phyloP scores from a whole-genome alignment of 2,329 filamentous ascomycete genomes.

The Ascochyta fabae region DNA sequence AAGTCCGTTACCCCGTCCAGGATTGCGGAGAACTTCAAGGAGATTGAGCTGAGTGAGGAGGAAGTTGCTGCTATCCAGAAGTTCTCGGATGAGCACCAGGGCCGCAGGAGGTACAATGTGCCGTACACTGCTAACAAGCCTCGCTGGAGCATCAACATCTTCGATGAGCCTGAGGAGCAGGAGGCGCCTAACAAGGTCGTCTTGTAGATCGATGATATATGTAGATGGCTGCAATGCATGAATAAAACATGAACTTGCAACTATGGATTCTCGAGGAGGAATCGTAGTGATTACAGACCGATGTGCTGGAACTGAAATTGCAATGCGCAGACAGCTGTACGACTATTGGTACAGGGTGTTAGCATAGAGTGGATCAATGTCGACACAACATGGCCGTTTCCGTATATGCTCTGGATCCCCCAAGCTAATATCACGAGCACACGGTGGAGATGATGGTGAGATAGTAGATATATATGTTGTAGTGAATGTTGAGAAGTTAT shows the following conservation, averaged over 20 bases:
- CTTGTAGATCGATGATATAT: neutral
- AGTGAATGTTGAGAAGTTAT: no score
- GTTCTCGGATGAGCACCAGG: constrained; percentile 58
- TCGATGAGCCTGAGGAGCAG: constrained; percentile 42
- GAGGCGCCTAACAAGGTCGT: constrained; percentile 30
- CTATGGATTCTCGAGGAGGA: no score
- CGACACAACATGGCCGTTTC: no score
- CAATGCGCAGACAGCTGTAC: no score
- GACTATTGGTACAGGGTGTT: no score
- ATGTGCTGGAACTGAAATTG: no score
- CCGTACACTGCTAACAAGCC: constrained; percentile 54
- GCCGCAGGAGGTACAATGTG: constrained; percentile 35
- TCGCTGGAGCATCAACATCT: constrained; percentile 38
- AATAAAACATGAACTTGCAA: neutral
- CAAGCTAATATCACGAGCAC: no score
- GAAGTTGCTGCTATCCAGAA: constrained; percentile 42
- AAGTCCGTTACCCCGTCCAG: constrained; percentile 37
- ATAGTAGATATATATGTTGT: no score
- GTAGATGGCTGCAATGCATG: neutral
- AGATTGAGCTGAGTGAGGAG: constrained; percentile 34
- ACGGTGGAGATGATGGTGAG: no score
- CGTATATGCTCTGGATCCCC: no score
- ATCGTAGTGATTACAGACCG: no score
- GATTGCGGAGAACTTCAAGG: constrained; percentile 40
- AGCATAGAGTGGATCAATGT: no score